phyloP scores from a whole-genome alignment of 2,329 filamentous ascomycete genomes.

The Neofusicoccum cordaticola region DNA sequence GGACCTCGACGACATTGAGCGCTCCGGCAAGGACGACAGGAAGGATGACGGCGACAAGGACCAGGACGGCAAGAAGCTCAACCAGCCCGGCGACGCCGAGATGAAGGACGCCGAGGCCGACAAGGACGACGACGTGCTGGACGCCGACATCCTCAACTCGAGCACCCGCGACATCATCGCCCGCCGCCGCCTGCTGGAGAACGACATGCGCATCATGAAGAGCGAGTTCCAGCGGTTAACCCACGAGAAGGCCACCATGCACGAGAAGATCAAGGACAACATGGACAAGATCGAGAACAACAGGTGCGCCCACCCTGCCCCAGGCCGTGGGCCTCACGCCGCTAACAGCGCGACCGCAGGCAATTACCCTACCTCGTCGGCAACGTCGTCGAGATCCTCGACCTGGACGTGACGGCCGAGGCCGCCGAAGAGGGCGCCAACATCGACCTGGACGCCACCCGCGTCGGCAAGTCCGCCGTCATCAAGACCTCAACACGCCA shows the following conservation, averaged over 20 bases:
- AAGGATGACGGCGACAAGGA: constrained; percentile 57
- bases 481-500: constrained; percentile 99
- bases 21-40: constrained; percentile 70
- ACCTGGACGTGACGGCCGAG: constrained; percentile 93
- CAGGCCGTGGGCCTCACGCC: neutral
- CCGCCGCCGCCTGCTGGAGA: constrained; percentile 87
- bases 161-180: constrained; percentile 94
- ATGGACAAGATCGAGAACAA: constrained; percentile 99
- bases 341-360: constrained; percentile 46
- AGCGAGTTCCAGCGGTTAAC: constrained; percentile 91
- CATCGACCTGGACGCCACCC: constrained; percentile 93
- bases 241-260: constrained; percentile 94
- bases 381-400: constrained; percentile 95
- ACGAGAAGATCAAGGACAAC: constrained; percentile 99
- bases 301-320: constrained; percentile 58
- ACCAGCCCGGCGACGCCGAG: constrained; percentile 71
- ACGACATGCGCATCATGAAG: constrained; percentile 98
- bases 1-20: constrained; percentile 86
- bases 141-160: constrained; percentile 88
- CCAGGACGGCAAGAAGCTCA: constrained; percentile 55
- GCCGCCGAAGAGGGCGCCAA: constrained; percentile 97
- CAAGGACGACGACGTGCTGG: constrained; percentile 76
- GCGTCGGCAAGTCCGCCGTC: constrained; percentile 95
- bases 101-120: constrained; percentile 79
- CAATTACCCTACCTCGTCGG: constrained; percentile 98